Conservation (phyloP, 208 protist species). For the Leishmania tropica region DNA sequence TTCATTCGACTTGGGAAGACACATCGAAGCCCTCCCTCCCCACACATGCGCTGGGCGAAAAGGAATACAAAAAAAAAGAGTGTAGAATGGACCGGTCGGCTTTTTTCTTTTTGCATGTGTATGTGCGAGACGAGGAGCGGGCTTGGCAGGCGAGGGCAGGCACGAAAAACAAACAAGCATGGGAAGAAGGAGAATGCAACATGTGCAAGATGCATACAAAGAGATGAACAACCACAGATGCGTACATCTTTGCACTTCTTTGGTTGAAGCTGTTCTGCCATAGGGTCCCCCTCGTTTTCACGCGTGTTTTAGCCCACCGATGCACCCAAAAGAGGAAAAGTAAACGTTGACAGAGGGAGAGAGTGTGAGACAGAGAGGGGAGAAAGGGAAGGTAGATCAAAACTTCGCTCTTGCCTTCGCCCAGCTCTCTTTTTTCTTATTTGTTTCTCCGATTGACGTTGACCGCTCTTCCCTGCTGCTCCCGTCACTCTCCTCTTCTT, state of each 20-base stretch:
- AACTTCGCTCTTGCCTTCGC: background rate
- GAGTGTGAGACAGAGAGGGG: background rate
- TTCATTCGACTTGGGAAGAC: too few species aligned
- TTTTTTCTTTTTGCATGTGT: background rate
- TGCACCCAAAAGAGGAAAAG: background rate
- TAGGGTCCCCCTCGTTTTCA: background rate
- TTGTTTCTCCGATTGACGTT: background rate
- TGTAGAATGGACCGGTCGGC: too few species aligned
- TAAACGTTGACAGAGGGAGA: too few species aligned
- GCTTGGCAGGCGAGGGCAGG: background rate
- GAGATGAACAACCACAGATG: background rate
- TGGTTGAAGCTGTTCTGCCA: background rate
- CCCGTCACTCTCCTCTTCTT: background rate
- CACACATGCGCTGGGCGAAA: too few species aligned
- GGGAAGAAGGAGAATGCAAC: background rate
- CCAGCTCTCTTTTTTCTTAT: background rate
- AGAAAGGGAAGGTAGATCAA: background rate
- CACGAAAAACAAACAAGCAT: background rate
- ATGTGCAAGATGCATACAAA: background rate
- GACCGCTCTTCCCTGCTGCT: background rate
- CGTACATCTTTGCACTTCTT: background rate
- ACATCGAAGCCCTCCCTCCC: too few species aligned
- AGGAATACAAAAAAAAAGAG: too few species aligned
- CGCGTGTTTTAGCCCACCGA: background rate
- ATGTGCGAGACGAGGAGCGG: background rate